phyloP scores from a whole-genome alignment of 1,284 basidiomycete genomes.

The Somion occarium region DNA sequence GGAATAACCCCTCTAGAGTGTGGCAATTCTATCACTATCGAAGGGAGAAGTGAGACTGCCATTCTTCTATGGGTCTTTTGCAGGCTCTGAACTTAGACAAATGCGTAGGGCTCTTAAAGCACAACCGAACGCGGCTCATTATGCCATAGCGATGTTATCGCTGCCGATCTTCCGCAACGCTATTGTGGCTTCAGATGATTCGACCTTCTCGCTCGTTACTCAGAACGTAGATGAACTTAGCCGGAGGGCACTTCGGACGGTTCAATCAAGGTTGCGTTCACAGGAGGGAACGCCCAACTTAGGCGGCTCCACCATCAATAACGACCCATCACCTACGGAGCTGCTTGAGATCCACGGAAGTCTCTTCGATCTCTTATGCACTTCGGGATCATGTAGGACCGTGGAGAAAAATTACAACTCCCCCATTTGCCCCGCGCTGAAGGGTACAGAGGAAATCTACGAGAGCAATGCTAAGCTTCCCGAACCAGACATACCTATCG shows the following conservation, averaged over 20 bases:
- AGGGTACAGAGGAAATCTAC: conserved; percentile 46
- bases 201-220: conserved; percentile 30
- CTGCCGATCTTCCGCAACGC: conserved; percentile 15
- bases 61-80: not conserved
- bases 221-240: conserved; percentile 39
- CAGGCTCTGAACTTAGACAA: not conserved
- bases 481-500: conserved; percentile 39
- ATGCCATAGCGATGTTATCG: conserved; percentile 26
- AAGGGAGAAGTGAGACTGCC: conserved; percentile 22
- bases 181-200: conserved; percentile 15
- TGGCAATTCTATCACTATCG: conserved; percentile 41
- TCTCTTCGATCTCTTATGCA: conserved; percentile 54
- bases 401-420: conserved; percentile 31
- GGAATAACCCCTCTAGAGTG: conserved; percentile 30
- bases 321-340: not conserved
- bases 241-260: conserved; percentile 20
- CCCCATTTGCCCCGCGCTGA: conserved; percentile 48
- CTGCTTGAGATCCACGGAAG: conserved; percentile 65
- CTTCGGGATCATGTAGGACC: conserved; percentile 16
- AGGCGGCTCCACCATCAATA: not conserved
- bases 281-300: not conserved
- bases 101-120: conserved; percentile 24
- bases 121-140: conserved; percentile 32
- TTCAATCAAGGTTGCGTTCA: not conserved
- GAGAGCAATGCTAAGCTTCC: conserved; percentile 4